Percentiles rank a stretch among this genome's conserved stretches.
These are phyloP conservation scores for Cystobasidium slooffiae DNA, from an alignment of 1,284 basidiomycete species.

Conservation along the genomic window DNA sequence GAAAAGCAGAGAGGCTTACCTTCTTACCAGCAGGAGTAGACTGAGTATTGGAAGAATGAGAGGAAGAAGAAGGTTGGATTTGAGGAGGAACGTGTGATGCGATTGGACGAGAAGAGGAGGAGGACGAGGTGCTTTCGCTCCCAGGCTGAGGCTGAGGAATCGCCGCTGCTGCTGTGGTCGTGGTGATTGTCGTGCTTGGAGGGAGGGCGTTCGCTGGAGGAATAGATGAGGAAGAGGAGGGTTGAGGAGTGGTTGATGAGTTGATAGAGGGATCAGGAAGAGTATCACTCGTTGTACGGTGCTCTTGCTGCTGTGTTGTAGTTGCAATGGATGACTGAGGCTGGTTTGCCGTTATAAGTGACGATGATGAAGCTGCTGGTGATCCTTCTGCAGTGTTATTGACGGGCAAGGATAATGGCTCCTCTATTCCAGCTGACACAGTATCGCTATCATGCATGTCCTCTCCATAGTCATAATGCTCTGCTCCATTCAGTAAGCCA, in stretches of 20 bases:
- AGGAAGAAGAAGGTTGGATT: background rate
- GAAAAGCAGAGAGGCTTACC: background rate
- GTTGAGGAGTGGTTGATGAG: background rate
- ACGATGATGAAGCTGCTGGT: background rate
- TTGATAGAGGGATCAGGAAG: background rate
- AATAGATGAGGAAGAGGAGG: background rate
- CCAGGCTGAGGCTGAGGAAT: background rate
- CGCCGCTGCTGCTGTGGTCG: constrained; percentile 4
- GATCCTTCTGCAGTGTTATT: background rate
- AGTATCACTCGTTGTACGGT: no score
- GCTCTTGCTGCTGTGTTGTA: no score
- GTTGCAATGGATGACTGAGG: background rate
- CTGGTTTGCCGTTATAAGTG: background rate
- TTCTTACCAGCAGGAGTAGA: constrained; percentile 5
- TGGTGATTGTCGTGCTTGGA: background rate
- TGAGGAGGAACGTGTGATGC: background rate
- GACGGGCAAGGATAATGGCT: background rate
- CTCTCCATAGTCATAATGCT: background rate
- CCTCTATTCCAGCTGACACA: background rate
- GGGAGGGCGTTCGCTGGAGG: background rate
- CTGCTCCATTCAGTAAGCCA: constrained; percentile 18
- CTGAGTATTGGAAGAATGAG: background rate
- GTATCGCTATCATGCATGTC: background rate
- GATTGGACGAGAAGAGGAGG: constrained; percentile 12
- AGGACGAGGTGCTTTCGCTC: background rate